Base-by-base conservation (phyloP, 1,139 yeast genomes). In the Diutina sp. region DNA sequence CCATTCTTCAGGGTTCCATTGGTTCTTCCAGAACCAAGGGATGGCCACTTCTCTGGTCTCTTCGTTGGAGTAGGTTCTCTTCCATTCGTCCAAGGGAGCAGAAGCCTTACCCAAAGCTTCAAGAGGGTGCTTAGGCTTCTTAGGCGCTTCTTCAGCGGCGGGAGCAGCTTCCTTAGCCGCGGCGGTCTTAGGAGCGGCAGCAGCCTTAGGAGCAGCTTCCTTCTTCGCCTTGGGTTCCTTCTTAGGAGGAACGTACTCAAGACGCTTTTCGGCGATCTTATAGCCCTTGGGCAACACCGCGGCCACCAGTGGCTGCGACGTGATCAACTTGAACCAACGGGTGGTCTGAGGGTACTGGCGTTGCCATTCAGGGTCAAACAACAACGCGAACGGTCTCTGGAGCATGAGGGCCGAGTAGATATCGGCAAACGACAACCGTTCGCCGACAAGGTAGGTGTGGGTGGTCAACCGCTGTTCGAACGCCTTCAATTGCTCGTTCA, bases 21-120 rank as follows among this genome's bases (percentile, higher is more conserved):
- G 84, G 73, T 87, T 87, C 63, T 77, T 69, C 97, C 97, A 93
- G 91, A 93, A 93, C 93, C 95, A 93, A 71, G 98, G 98, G 66
- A 93, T 80, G 64, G 98, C 97, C 65, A 74, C 83, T 72, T 84
- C 87, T 79, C 98, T 90, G 69, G 98, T 91, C 70, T 93, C 98
- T 76, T 90, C 95, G 83, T 93, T 93, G 64, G 98, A 91, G 86
- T 93, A 95, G 64, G 76, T 76, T 79, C 97, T 87, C 87, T 93
- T 93, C 96, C 97, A 91, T 74, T 90, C 95, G 69, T 93, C 98
- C 64, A 93, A 69, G 61, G 83, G 77, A 67, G 87, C 78, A 71
- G 69, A 87, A 66, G 93, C 72, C 71, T 77, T 82, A 67, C 95
- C 95, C 62, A 91, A 83, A 59, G 80, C 78, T 72, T 84, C 95